A percentile compares a stretch with the other conserved stretches of the same genome.
Conservation (phyloP, 177 flowering plant genomes). For the Vitis hybrid region DNA sequence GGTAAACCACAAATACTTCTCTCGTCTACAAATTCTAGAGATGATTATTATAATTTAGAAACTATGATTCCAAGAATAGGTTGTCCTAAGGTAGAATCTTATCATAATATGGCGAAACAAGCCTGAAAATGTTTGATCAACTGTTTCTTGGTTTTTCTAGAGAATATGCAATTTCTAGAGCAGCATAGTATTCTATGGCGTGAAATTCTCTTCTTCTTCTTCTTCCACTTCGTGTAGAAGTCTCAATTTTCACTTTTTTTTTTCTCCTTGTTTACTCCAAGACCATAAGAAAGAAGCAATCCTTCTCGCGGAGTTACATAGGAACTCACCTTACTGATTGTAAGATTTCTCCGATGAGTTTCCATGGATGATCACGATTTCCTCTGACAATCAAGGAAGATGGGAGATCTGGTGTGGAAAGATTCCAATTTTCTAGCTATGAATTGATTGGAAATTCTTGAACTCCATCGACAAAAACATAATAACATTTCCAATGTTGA, state of each 20-base stretch:
- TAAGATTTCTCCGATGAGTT: conserved; percentile 20
- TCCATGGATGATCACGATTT: conserved; percentile 1
- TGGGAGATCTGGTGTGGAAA: conserved; percentile 55
- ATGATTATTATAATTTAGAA: conserved; percentile 14
- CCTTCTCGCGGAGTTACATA: conserved; percentile 24
- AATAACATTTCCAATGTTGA: conserved; percentile 36
- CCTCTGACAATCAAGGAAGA: conserved; percentile 28
- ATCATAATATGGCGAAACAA: conserved; percentile 6
- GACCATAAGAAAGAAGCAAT: conserved; percentile 41
- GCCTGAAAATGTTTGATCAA: background rate
- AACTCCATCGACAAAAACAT: conserved; percentile 31
- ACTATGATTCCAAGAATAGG: conserved; percentile 3
- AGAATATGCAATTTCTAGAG: conserved; percentile 27
- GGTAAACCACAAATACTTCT: conserved; percentile 20
- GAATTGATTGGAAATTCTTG: conserved; percentile 36
- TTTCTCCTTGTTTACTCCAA: conserved; percentile 37
- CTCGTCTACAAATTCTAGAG: conserved; percentile 22
- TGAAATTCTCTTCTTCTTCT: conserved; percentile 6
- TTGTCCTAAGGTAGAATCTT: conserved; percentile 5
- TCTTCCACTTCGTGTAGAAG: background rate
- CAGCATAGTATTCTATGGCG: background rate
- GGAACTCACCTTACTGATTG: conserved; percentile 46
- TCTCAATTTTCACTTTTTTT: conserved; percentile 16
- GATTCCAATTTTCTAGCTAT: conserved; percentile 50
- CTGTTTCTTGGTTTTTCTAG: background rate